Conservation (phyloP, 2,329 filamentous ascomycete genomes). For the Camillea tinctor region DNA sequence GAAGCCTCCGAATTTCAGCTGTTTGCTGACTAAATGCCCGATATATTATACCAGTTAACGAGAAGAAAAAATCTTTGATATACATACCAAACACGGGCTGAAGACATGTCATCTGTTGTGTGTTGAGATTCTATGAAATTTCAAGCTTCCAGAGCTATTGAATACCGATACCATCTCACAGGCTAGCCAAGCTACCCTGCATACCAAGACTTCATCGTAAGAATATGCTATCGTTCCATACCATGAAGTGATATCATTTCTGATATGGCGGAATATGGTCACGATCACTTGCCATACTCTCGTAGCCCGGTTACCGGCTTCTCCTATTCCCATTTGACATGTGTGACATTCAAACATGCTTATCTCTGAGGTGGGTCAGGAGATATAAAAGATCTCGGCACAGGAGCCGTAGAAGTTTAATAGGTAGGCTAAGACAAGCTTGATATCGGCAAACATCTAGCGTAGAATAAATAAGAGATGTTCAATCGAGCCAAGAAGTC, state of each 20-base stretch:
- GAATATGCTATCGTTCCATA: neutral
- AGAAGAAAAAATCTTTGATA: neutral
- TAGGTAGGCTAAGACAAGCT: slow-evolving; percentile 1
- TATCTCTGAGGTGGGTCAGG: slow-evolving; percentile 13
- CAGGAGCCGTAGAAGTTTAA: slow-evolving; percentile 9
- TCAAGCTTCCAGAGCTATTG: neutral
- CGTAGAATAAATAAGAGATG: neutral
- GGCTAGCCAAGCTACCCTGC: neutral
- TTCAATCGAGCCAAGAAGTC: neutral
- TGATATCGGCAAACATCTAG: neutral
- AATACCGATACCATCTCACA: neutral
- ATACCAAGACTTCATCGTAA: neutral
- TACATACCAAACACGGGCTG: neutral
- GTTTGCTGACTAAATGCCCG: neutral
- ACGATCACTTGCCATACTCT: slow-evolving; percentile 1
- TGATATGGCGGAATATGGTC: neutral
- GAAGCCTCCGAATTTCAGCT: neutral
- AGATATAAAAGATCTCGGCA: slow-evolving; percentile 13
- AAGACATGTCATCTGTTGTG: neutral
- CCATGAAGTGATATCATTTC: neutral
- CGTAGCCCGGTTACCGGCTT: slow-evolving; percentile 4
- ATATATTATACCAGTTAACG: neutral
- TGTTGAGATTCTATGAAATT: neutral
- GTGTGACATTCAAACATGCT: slow-evolving; percentile 4
- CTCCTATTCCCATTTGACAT: slow-evolving; percentile 3